Evolutionary conservation across 805 yeast species (phyloP).

Genomic region (Candida xiaguanensis): DNA sequence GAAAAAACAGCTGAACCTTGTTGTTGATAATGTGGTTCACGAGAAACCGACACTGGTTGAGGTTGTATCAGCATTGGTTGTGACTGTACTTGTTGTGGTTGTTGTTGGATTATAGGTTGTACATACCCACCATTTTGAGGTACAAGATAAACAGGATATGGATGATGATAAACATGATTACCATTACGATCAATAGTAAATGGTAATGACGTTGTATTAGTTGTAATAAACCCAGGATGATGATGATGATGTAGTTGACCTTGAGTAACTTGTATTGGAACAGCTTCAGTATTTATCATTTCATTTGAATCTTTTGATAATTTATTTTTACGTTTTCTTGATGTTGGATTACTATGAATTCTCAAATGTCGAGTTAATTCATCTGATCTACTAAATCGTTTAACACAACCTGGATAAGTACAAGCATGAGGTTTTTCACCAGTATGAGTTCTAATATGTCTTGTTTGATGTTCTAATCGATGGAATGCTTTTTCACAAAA

Average conservation of each 20-base stretch:
- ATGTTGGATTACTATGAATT: constrained; percentile 63
- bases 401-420: constrained; percentile 77
- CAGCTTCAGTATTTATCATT: neutral
- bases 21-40: constrained; percentile 12
- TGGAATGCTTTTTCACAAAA: constrained; percentile 84
- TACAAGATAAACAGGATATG: constrained; percentile 36
- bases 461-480: constrained; percentile 84
- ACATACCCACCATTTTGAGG: constrained; percentile 21
- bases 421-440: constrained; percentile 92
- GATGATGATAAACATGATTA: constrained; percentile 23
- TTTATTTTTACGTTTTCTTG: constrained; percentile 38
- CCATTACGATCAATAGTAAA: constrained; percentile 30
- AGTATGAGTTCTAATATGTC: constrained; percentile 89
- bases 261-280: neutral
- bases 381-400: constrained; percentile 76
- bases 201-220: constrained; percentile 18
- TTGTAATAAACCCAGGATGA: neutral
- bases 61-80: constrained; percentile 4
- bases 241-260: neutral
- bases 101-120: constrained; percentile 13
- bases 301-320: neutral
- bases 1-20: constrained; percentile 23
- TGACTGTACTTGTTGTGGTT: constrained; percentile 10
- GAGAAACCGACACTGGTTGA: neutral
- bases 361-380: constrained; percentile 84